Conservation (phyloP, 1,139 yeast genomes). For the Scheffersomyces titani region DNA sequence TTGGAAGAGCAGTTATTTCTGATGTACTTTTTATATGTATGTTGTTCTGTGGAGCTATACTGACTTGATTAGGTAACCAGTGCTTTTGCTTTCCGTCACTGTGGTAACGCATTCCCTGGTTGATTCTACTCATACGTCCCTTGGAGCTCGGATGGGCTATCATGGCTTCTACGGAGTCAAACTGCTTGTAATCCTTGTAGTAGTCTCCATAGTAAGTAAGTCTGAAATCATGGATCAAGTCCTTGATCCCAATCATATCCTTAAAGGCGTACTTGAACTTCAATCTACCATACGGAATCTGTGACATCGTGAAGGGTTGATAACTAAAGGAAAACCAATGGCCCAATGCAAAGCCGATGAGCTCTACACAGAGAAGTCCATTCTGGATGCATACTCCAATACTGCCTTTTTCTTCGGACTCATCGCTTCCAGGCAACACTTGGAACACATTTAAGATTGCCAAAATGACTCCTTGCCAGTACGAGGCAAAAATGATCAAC, state of each 20-base stretch:
- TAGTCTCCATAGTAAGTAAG: conserved; percentile 66
- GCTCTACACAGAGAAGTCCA: conserved; percentile 77
- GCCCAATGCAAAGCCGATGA: conserved; percentile 82
- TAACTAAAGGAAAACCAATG: conserved; percentile 88
- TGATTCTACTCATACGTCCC: conserved; percentile 70
- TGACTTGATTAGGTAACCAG: conserved; percentile 61
- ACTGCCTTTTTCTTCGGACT: conserved; percentile 25
- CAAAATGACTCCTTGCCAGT: conserved; percentile 88
- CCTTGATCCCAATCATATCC: conserved; percentile 77
- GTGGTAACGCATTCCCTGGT: conserved; percentile 81
- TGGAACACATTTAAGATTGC: conserved; percentile 62
- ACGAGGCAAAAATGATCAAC: conserved; percentile 89
- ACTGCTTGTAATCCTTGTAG: conserved; percentile 75
- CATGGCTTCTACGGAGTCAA: conserved; percentile 76
- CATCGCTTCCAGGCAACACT: conserved; percentile 33
- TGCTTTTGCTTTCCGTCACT: conserved; percentile 79
- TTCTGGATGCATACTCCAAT: conserved; percentile 69
- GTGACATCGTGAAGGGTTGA: conserved; percentile 62
- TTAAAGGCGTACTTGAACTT: conserved; percentile 61
- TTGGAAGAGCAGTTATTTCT: conserved; percentile 26
- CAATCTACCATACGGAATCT: conserved; percentile 69
- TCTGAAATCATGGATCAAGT: conserved; percentile 74
- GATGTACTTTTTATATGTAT: conserved; percentile 27
- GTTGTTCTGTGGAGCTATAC: conserved; percentile 9
- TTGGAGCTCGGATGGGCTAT: conserved; percentile 69